A percentile compares a stretch with the other conserved stretches of the same genome.
Conservation (phyloP, 2,329 filamentous ascomycete genomes). For the Scleromitrula shiraiana region DNA sequence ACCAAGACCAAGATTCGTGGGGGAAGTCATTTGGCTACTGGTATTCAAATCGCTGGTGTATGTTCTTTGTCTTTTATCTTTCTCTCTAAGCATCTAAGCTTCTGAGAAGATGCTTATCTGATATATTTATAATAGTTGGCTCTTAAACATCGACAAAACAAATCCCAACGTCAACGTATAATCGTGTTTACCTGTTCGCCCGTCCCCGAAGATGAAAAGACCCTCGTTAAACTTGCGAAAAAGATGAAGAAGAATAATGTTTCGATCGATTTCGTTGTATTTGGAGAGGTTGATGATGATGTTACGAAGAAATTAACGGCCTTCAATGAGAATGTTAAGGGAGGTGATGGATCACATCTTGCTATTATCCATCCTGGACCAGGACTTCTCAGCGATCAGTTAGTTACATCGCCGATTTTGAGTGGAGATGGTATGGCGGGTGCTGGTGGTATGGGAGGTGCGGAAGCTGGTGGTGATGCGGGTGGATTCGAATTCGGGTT, state of each 20-base stretch:
- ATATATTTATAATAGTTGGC: slow-evolving; percentile 56
- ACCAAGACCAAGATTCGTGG: slow-evolving; percentile 89
- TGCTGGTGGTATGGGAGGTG: slow-evolving; percentile 43
- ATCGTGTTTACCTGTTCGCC: slow-evolving; percentile 95
- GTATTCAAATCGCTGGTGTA: slow-evolving; percentile 92
- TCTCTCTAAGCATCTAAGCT: no score
- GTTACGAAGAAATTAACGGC: slow-evolving; percentile 86
- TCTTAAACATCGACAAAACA: slow-evolving; percentile 96
- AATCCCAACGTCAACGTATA: slow-evolving; percentile 91
- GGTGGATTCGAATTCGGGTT: slow-evolving; percentile 78
- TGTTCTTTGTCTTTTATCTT: slow-evolving; percentile 30
- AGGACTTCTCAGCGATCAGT: slow-evolving; percentile 85
- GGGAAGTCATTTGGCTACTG: slow-evolving; percentile 78
- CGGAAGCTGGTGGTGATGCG: slow-evolving; percentile 45
- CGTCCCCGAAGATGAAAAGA: slow-evolving; percentile 81
- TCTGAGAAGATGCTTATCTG: slow-evolving; percentile 21
- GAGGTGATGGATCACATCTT: slow-evolving; percentile 82
- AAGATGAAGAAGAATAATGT: slow-evolving; percentile 99
- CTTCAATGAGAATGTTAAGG: slow-evolving; percentile 90
- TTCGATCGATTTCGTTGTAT: slow-evolving; percentile 88
- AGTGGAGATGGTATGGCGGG: slow-evolving; percentile 66
- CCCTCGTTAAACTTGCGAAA: slow-evolving; percentile 81
- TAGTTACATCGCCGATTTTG: slow-evolving; percentile 83
- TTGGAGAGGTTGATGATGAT: slow-evolving; percentile 87
- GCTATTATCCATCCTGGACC: slow-evolving; percentile 85